Evolutionary conservation across 495 filamentous ascomycete species (phyloP), one percentile per base, ranked within the genome.

Genomic region (Neurospora intermedia): DNA sequence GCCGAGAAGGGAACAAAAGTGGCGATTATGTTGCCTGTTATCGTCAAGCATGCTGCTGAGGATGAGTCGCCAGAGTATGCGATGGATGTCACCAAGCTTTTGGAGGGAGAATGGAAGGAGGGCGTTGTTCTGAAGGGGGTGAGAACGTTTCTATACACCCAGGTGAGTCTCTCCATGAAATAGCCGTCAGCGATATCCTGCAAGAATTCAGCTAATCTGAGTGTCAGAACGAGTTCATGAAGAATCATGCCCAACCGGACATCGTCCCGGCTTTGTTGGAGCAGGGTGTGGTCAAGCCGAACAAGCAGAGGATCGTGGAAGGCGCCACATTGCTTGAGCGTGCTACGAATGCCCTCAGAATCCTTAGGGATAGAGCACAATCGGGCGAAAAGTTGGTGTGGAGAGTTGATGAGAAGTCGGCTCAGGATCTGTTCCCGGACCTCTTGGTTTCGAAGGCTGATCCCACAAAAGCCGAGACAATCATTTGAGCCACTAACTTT

Each of bases 11-110:
- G 85, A 5, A 76, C 82, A 10, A 84, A 74, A 16, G 84, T 88
- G 1, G 87, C 85, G 1, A 76, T 88, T 39, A 81, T 89, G 78
- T 73, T 88, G 66, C 87, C 87, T 0, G 84, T 88, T 10, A 85
- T 88, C 69, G 72, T 85, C 20, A 81, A 78, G 69, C 81, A 86
- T 72, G 80, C 84, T 0, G 82, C 75, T 6, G 77, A 84, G 43
- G 78, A 76, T 11, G 73, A 76, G 23, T 73, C 43, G 40, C 85
- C 86, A 6, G 82, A 82, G 74, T 87, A 85, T 70, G 78, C 74
- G 42, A 83, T 86, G 82, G 84, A 86, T 69, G 81, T 80, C 1
- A 39, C 69, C 27, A 73, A 73, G 16, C 73, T 75, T 7, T 11
- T 76, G 27, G 70, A 71, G 18, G 84, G 76, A 9, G 71, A 79